Evolutionary conservation across 345 rosid genomes (phyloP).

Genomic region (Camelina neglecta): DNA sequence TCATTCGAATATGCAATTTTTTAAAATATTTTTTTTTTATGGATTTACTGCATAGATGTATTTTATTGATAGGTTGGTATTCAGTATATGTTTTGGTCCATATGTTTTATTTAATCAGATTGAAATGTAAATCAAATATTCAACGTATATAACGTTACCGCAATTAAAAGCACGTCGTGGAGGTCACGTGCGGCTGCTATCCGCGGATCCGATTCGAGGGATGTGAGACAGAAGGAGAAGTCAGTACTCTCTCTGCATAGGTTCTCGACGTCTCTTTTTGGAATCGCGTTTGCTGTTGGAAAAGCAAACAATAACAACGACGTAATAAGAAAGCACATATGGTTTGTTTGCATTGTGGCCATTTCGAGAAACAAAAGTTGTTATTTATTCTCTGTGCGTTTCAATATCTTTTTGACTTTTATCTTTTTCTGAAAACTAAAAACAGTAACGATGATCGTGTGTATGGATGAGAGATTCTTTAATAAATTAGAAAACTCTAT

Average conservation of each 20-base stretch:
- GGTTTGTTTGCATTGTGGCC: not conserved
- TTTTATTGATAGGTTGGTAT: too few species aligned
- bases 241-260: constrained; percentile 19
- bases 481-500: not conserved
- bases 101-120: too few species aligned
- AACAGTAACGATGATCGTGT: not conserved
- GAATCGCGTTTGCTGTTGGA: constrained; percentile 23
- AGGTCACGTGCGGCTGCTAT: not conserved
- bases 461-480: not conserved
- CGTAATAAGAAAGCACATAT: not conserved
- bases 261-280: not conserved
- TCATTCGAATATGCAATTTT: not conserved
- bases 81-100: not conserved
- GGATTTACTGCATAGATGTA: not conserved
- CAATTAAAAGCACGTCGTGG: constrained; percentile 16
- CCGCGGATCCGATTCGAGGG: not conserved
- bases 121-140: too few species aligned
- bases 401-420: not conserved
- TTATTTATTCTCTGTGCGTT: not conserved
- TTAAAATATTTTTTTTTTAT: not conserved
- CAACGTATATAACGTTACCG: not conserved
- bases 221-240: not conserved
- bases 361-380: not conserved
- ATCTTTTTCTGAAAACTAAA: not conserved
- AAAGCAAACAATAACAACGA: not conserved